A percentile compares a stretch with the other conserved stretches of the same genome.
Conservation (phyloP, 176 grass and related monocot species). For the Miscanthus lutarioriparius region DNA sequence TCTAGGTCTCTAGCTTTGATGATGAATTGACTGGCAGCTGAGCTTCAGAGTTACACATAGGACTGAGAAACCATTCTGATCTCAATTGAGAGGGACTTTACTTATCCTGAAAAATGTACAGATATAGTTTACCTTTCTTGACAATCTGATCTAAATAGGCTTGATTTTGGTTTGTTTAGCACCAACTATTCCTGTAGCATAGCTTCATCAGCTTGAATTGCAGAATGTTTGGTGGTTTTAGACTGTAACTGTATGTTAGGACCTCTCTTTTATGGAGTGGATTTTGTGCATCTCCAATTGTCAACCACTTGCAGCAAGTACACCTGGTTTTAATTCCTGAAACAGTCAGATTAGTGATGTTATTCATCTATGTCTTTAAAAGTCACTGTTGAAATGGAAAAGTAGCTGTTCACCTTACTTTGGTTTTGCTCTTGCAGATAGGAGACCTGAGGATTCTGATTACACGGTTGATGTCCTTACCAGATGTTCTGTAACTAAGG, state of each 20-base stretch:
- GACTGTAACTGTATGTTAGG: neutral
- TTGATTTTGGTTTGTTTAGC: neutral
- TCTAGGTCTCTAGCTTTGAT: neutral
- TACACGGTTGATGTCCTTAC: constrained; percentile 86
- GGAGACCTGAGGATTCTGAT: constrained; percentile 72
- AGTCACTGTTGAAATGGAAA: neutral
- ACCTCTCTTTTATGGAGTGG: neutral
- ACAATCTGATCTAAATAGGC: constrained; percentile 13
- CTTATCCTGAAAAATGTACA: constrained; percentile 10
- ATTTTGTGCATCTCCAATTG: neutral
- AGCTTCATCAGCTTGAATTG: constrained; percentile 10
- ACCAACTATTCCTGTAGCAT: neutral
- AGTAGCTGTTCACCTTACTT: neutral
- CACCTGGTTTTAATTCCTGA: constrained; percentile 29
- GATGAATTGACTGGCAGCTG: neutral
- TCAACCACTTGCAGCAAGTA: neutral
- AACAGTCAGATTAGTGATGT: neutral
- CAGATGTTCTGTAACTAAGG: constrained; percentile 78
- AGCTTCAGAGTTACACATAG: constrained; percentile 3
- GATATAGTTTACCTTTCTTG: constrained; percentile 3
- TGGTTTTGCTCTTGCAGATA: constrained; percentile 53
- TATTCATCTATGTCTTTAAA: neutral
- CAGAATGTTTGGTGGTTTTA: neutral
- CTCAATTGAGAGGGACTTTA: neutral
- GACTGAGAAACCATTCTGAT: neutral